A percentile compares a stretch with the other conserved stretches of the same genome.
These are phyloP conservation scores for Hippophae gyantsensis DNA, from an alignment of 306 rosid genomes.

Conservation along the genomic window DNA sequence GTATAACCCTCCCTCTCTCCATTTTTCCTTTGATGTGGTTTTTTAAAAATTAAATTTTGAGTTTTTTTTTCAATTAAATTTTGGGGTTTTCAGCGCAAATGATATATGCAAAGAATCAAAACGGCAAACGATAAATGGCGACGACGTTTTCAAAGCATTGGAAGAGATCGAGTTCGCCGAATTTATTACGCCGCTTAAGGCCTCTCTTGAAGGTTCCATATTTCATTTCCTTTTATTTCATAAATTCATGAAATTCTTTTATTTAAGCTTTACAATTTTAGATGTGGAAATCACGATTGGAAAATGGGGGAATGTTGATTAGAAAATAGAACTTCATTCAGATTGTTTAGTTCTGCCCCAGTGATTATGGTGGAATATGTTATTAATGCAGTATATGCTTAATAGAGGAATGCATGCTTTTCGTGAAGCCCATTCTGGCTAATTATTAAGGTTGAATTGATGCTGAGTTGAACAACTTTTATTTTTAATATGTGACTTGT, in stretches of 20 bases:
- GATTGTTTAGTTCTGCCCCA: too few relatives aligned
- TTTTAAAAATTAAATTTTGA: neutral
- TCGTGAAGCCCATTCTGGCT: too few relatives aligned
- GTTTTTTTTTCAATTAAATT: neutral
- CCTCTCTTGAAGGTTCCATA: slow-evolving; percentile 55
- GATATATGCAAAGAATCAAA: slow-evolving; percentile 84
- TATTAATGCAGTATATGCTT: too few relatives aligned
- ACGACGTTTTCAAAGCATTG: slow-evolving; percentile 71
- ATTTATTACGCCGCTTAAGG: slow-evolving; percentile 54
- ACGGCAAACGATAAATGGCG: slow-evolving; percentile 76
- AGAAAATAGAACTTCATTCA: too few relatives aligned
- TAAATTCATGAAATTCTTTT: neutral
- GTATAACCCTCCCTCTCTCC: slow-evolving; percentile 21
- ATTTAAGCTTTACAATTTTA: neutral
- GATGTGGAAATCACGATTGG: too few relatives aligned
- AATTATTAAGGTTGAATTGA: too few relatives aligned
- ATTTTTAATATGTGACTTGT: too few relatives aligned
- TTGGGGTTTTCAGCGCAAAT: slow-evolving; percentile 50
- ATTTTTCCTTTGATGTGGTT: neutral
- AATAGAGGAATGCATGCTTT: too few relatives aligned
- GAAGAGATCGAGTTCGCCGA: slow-evolving; percentile 83
- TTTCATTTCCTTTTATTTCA: neutral
- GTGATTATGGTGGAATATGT: too few relatives aligned
- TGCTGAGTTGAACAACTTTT: too few relatives aligned
- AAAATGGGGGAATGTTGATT: too few relatives aligned